A percentile compares a stretch with the other conserved stretches of the same genome.
Evolutionary conservation across 2,329 filamentous ascomycete species (phyloP).

Genomic region (Penicillium sp.): DNA sequence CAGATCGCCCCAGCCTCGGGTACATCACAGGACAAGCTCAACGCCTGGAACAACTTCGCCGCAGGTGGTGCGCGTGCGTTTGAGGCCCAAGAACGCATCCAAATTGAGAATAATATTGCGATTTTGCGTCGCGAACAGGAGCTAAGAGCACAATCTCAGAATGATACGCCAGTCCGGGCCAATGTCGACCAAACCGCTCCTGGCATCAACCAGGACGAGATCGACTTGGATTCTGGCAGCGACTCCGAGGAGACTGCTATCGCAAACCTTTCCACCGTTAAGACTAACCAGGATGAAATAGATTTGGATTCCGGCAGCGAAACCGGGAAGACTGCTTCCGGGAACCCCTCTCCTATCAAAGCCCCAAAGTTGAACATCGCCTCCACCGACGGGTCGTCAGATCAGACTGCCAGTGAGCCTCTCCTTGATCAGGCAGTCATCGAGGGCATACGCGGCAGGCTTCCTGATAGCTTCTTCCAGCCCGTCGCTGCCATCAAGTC

Average conservation of each 20-base stretch:
- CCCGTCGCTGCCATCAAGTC: conserved; percentile 40
- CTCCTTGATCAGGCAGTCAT: conserved; percentile 51
- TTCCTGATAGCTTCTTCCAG: conserved; percentile 31
- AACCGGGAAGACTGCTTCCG: neutral
- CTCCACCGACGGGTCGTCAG: conserved; percentile 2
- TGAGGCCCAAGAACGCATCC: neutral
- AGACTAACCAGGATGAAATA: neutral
- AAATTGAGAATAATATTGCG: neutral
- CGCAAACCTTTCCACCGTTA: neutral
- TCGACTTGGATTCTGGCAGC: conserved; percentile 42
- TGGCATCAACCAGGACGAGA: conserved; percentile 57
- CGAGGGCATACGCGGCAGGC: conserved; percentile 64
- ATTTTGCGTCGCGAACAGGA: neutral
- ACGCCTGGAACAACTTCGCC: neutral
- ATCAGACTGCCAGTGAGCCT: conserved; percentile 17
- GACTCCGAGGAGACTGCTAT: conserved; percentile 7
- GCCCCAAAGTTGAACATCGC: neutral
- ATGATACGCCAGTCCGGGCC: neutral
- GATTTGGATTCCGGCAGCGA: conserved; percentile 39
- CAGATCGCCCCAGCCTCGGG: neutral
- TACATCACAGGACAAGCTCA: neutral
- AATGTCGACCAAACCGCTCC: too few species aligned
- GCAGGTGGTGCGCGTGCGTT: neutral
- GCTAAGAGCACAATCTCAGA: neutral
- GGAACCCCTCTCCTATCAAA: neutral